Evolutionary conservation across 2,329 filamentous ascomycete species (phyloP).

Genomic region (Ophiostoma australiae): DNA sequence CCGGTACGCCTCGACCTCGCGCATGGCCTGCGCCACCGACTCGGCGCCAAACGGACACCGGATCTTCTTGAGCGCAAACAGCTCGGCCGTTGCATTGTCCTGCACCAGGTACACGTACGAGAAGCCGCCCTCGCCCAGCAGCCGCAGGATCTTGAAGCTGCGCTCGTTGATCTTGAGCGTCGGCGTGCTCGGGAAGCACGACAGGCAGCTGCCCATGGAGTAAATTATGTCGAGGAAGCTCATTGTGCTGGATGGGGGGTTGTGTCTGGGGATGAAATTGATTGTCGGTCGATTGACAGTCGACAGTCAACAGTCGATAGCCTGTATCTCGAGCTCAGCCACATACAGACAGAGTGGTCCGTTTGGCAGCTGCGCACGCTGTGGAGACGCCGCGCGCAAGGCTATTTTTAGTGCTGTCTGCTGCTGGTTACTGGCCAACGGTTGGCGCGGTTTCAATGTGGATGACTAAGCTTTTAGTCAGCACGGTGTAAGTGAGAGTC

Average conservation of each 20-base stretch:
- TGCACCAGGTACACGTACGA: constrained; percentile 98
- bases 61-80: constrained; percentile 97
- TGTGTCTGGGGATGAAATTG: neutral
- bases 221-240: constrained; percentile 70
- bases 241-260: constrained; percentile 35
- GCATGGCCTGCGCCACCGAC: constrained; percentile 88
- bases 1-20: constrained; percentile 94
- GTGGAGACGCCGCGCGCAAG: neutral
- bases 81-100: constrained; percentile 74
- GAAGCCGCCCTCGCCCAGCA: constrained; percentile 96
- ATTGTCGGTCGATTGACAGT: neutral
- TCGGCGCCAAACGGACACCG: constrained; percentile 96
- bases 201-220: constrained; percentile 89
- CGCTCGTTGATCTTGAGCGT: constrained; percentile 92
- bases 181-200: constrained; percentile 90
- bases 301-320: neutral
- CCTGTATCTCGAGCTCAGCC: neutral
- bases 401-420: constrained; percentile 1
- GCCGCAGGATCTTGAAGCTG: constrained; percentile 90
- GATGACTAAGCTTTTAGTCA: neutral
- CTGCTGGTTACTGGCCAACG: no score
- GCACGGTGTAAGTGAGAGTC: neutral
- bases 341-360: constrained; percentile 12
- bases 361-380: neutral
- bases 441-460: neutral